Base-by-base conservation (phyloP, 2,329 filamentous ascomycete species). In the Botrytis byssoidea region DNA sequence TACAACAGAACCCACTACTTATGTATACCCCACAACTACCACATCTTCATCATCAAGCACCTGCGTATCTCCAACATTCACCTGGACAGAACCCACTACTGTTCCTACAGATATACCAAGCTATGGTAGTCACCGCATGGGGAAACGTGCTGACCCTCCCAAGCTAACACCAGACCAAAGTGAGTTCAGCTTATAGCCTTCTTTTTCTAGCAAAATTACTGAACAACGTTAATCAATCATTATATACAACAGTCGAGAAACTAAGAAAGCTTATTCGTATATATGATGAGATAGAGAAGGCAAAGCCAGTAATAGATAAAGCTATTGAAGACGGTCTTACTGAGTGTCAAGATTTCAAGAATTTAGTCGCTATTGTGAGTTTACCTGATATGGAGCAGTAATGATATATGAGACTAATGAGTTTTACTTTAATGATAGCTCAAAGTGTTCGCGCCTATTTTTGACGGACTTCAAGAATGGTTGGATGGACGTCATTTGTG, bases 121-220 rank as follows among this genome's bases (percentile, higher is more conserved):
- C 25, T n/a, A 40, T n/a, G 35, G 12, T 12, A 16, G 12, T 14
- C n/a, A 63, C 22, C 60, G 35, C 22, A 37, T 61, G 20, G 10
- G 35, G 9, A 61, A 12, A 16, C 59, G 59, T 61, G 59, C 9
- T n/a, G 59, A 61, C 6, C 35, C 59, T 40, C 35, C 35, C 12
- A 61, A 61, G 22, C 35, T 61, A 9, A 61, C 35, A 25, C 59
- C 59, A 14, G 35, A 61, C 12, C 10, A 61, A 40, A 40, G 59
- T 61, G 25, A 37, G 59, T 10, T n/a, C 22, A 37, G 25, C 35
- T 18, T 40, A 12, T 25, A 40, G 25, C 14, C 20, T 61, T 61
- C 35, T 37, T 12, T 1, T 16, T 10, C 35, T 9, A n/a, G 0
- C 2, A 1, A n/a, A 0, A 10, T 20, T 14, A n/a, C 4, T 22